Evolutionary conservation across 1,284 basidiomycete species (phyloP), one percentile per base, ranked within the genome.

Genomic region (Cryptococcus hybrid): DNA sequence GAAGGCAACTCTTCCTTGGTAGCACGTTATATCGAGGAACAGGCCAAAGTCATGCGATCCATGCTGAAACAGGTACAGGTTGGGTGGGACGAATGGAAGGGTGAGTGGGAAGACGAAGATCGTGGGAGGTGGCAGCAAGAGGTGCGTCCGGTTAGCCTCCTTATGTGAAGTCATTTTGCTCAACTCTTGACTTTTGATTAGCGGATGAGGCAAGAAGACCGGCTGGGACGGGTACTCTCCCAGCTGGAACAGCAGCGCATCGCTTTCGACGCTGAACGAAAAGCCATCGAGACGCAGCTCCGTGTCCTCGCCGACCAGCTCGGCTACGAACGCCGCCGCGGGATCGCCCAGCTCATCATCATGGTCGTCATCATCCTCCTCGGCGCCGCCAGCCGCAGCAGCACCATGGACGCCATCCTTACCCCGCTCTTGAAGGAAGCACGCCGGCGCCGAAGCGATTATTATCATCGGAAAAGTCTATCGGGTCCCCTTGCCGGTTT

Each of bases 1-100:
- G 95, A 99, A 73, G 83, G 84, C 6, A 96, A 96, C 69, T 88
- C 92, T 44, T 92, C 90, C 0, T 80, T 98, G 1, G 89, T 92
- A 53, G 84, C 88, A 51, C 83, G 87, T 15, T 99, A 96, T 73
- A 87, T 96, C 30, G 92, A 95, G 69, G 92, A 95, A 70, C 94
- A 96, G 73, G 89, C 88, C 0, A 80, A 84, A 18, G 84, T 86
- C 39, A 83, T 96, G 39, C 82, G 90, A 5, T 87, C 89, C 45
- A 84, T 90, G 42, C 81, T 98, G 30, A 82, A 83, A 51, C 80
- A 88, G 42, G 78, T 95, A n/a, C 87, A 88, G 57, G 63, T 66
- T 39, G 65, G 70, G 11, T 78, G 76, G 74, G 71, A 77, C 51
- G 71, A 67, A 5, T 66, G 66, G 65, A 63, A 64, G 45, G 51